Base-by-base conservation (phyloP, 1,139 yeast genomes). In the Zygosaccharomyces sapae region DNA sequence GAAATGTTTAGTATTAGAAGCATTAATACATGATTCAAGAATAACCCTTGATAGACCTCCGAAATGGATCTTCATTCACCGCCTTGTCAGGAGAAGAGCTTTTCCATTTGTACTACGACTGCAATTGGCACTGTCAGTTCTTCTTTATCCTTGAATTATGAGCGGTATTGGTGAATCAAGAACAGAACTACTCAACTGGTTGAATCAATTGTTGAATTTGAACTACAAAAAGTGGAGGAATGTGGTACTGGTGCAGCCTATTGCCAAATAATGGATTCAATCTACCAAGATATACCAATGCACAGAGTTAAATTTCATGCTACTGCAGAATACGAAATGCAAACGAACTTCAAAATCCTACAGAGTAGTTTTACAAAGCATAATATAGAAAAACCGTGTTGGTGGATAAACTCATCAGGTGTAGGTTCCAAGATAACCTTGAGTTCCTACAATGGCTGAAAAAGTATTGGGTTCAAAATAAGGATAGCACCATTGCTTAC, bases 241-340 rank as follows among this genome's bases (percentile, higher is more conserved):
- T 85, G 96, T 63, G 99, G 99, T 16, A 81, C 85, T 2, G 99
- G 99, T 2, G 96, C 96, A 0, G 94, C 88, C 2, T 90, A 86
- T 65, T 89, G 97, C 67, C 97, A 90, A 67, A 76, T 92, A 43
- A 76, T 90, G 73, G 97, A 92, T 67, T 80, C 90, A 20, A 80
- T 92, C 25, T 86, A 76, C 59, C 82, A 85, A 19, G 96, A 87
- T 55, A 76, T 90, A 13, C 92, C 96, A 3, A 79, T 89, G 83
- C 63, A 70, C 46, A 79, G 83, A 56, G 92, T 90, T 51, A 80
- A 78, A 61, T 88, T 83, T 63, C 79, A 81, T 51, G 80, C 81
- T 31, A 76, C 79, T 20, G 72, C 78, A 31, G 96, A 88, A 55
- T 88, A 86, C 65, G 96, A 90, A 54, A 81, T 77, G 57, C 70